These are phyloP conservation scores for Myriosclerotinia scirpicola DNA, from an alignment of 2,329 filamentous ascomycete species.

Conservation along the genomic window DNA sequence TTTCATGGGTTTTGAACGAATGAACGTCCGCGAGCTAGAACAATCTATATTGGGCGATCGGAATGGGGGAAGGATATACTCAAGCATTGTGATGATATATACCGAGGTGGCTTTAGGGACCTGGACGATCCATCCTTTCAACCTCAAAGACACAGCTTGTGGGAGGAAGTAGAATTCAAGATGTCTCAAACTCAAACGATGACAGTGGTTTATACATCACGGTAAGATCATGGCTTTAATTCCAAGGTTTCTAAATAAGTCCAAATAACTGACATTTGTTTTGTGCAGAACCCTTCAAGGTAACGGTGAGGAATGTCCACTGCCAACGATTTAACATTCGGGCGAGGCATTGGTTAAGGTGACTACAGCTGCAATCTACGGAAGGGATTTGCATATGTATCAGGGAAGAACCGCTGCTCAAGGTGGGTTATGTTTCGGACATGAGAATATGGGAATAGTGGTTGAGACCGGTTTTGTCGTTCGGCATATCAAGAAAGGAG, in stretches of 20 bases:
- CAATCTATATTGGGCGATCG: background rate
- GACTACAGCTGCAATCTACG: slow-evolving; percentile 41
- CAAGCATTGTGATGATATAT: background rate
- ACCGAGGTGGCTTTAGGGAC: background rate
- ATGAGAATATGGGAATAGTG: slow-evolving; percentile 82
- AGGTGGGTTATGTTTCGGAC: slow-evolving; percentile 64
- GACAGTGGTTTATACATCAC: slow-evolving; percentile 21
- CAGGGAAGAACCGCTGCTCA: slow-evolving; percentile 64
- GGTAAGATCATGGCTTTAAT: background rate
- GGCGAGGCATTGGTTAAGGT: slow-evolving; percentile 47
- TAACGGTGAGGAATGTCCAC: slow-evolving; percentile 58
- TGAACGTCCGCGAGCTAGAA: background rate
- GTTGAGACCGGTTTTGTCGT: slow-evolving; percentile 67
- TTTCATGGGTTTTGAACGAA: slow-evolving; percentile 3
- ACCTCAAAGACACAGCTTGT: background rate
- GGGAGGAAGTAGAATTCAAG: background rate
- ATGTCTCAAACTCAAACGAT: slow-evolving; percentile 20
- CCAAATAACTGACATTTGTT: background rate
- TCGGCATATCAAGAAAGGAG: slow-evolving; percentile 67
- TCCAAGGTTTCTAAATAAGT: background rate
- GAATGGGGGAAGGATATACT: background rate
- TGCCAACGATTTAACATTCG: slow-evolving; percentile 57
- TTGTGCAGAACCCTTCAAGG: slow-evolving; percentile 40
- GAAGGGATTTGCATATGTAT: slow-evolving; percentile 54
- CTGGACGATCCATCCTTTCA: background rate